A percentile compares a stretch with the other conserved stretches of the same genome.
Evolutionary conservation across 2,329 filamentous ascomycete genomes (phyloP).

Genomic region (Cladosporium sp.): DNA sequence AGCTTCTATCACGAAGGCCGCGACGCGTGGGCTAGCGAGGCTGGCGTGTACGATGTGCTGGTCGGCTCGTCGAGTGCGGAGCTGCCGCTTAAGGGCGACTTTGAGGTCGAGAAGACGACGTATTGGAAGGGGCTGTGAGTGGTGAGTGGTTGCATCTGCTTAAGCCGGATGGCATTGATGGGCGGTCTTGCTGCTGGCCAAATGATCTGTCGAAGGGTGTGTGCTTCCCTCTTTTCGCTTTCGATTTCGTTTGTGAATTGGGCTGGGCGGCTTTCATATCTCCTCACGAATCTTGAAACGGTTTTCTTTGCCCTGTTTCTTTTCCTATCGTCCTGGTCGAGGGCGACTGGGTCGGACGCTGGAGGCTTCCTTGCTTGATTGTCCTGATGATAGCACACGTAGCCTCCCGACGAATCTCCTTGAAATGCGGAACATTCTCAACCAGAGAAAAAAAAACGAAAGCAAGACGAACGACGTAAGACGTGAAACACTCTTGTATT

Average conservation of each 20-base stretch:
- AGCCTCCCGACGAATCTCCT: not conserved
- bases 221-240: not conserved
- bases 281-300: not conserved
- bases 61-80: constrained; percentile 61
- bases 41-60: constrained; percentile 65
- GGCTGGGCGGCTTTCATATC: not conserved
- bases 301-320: not conserved
- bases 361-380: not conserved
- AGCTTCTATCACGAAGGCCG: constrained; percentile 72
- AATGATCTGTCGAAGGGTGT: not conserved
- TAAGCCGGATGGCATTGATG: not conserved
- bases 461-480: not conserved
- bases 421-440: not conserved
- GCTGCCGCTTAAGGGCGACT: constrained; percentile 54
- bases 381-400: not conserved
- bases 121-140: constrained; percentile 63
- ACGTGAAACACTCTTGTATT: not conserved
- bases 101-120: constrained; percentile 62
- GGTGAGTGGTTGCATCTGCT: not conserved
- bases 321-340: too few relatives aligned
- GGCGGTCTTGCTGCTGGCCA: not conserved
- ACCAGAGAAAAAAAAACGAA: not conserved
- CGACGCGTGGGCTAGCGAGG: constrained; percentile 66
- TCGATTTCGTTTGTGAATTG: too few relatives aligned
- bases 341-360: not conserved